Evolutionary conservation across 306 rosid genomes (phyloP).

Genomic region (Pyrus betulifolia): DNA sequence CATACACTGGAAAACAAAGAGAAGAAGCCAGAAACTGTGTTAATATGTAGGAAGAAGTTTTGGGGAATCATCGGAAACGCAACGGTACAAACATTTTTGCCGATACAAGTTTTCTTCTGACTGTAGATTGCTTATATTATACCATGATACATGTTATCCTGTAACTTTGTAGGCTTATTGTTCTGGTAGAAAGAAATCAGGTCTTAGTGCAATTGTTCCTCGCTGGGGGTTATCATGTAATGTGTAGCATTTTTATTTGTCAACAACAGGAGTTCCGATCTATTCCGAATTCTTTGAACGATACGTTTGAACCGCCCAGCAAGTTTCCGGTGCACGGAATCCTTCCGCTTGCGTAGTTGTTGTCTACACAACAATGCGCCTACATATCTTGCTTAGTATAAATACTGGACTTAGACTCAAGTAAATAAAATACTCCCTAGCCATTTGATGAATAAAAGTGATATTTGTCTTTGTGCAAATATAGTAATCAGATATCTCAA

Average conservation of each 20-base stretch:
- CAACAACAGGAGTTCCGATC: background rate
- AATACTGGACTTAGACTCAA: no score
- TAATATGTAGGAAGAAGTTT: constrained; percentile 80
- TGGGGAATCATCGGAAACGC: constrained; percentile 59
- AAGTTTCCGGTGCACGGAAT: no score
- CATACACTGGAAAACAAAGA: constrained; percentile 56
- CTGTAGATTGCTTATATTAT: background rate
- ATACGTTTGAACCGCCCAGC: background rate
- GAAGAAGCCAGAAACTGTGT: constrained; percentile 50
- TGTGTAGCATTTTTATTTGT: background rate
- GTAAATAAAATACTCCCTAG: no score
- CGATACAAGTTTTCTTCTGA: background rate
- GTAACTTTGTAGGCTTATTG: background rate
- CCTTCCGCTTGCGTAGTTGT: no score
- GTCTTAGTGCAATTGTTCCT: background rate
- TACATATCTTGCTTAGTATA: no score
- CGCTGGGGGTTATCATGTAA: background rate
- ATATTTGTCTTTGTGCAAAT: no score
- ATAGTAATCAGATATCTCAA: no score
- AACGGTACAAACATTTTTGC: background rate
- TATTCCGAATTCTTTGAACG: background rate
- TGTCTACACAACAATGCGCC: no score
- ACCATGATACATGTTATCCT: background rate
- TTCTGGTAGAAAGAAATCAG: constrained; percentile 6
- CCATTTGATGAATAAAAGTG: no score